Conservation (phyloP, 2,329 filamentous ascomycete genomes). For the Talaromyces sp. region DNA sequence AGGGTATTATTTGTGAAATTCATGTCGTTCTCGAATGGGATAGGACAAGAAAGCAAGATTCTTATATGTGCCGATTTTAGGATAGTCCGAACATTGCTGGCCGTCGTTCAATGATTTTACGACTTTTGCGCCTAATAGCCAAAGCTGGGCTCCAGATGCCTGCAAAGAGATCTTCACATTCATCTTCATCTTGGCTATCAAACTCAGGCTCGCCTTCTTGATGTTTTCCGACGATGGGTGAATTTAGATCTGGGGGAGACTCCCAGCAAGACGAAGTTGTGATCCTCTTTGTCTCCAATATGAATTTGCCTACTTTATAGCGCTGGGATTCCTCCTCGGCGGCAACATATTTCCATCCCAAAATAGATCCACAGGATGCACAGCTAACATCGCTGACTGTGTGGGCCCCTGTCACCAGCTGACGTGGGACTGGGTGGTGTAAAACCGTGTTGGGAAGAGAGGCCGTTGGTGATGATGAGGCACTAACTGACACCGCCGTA, state of each 20-base stretch:
- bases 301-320: slow-evolving; percentile 70
- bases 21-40: neutral
- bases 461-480: slow-evolving; percentile 33
- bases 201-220: slow-evolving; percentile 53
- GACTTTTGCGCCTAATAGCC: slow-evolving; percentile 51
- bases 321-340: slow-evolving; percentile 64
- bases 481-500: slow-evolving; percentile 31
- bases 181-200: slow-evolving; percentile 67
- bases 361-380: slow-evolving; percentile 55
- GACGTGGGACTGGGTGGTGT: slow-evolving; percentile 59
- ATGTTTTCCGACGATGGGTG: slow-evolving; percentile 4
- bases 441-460: slow-evolving; percentile 62
- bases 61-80: no score
- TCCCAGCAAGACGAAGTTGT: slow-evolving; percentile 58
- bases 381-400: slow-evolving; percentile 65
- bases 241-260: slow-evolving; percentile 22
- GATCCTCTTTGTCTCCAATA: slow-evolving; percentile 63
- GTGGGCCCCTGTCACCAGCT: slow-evolving; percentile 65
- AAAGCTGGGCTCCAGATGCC: slow-evolving; percentile 62
- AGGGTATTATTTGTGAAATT: neutral
- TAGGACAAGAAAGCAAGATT: no score
- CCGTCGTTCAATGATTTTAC: slow-evolving; percentile 32
- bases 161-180: slow-evolving; percentile 67
- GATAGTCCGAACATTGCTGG: slow-evolving; percentile 29
- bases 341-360: slow-evolving; percentile 68